Conservation (phyloP, 805 yeast genomes). For the Candida krabiensis region DNA sequence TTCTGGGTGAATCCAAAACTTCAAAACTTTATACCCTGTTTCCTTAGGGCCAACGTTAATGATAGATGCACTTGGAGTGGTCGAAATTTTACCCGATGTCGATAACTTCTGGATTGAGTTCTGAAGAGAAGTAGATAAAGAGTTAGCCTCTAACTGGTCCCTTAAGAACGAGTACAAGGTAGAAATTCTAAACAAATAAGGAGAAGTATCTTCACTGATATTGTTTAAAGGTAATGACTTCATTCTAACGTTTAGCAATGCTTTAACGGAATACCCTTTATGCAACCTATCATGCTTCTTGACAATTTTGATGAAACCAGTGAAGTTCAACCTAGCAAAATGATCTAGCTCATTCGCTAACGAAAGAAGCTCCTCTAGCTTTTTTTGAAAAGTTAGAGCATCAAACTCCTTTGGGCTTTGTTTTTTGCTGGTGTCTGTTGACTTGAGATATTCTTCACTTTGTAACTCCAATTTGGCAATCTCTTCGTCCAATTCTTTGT, state of each 20-base stretch:
- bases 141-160: conserved; percentile 54
- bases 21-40: conserved; percentile 56
- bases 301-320: conserved; percentile 92
- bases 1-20: conserved; percentile 98
- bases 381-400: conserved; percentile 58
- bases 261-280: conserved; percentile 83
- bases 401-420: conserved; percentile 45
- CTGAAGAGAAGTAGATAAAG: conserved; percentile 39
- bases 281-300: conserved; percentile 95
- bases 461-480: conserved; percentile 63
- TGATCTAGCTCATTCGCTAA: conserved; percentile 84
- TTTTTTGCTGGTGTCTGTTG: conserved; percentile 20
- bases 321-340: conserved; percentile 87
- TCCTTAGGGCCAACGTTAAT: conserved; percentile 16
- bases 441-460: conserved; percentile 42
- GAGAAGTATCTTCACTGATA: conserved; percentile 85
- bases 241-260: conserved; percentile 83
- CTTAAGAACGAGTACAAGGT: conserved; percentile 78
- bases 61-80: conserved; percentile 32
- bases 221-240: conserved; percentile 83
- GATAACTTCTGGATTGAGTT: conserved; percentile 49
- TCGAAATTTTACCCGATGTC: conserved; percentile 35
- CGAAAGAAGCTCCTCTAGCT: conserved; percentile 70
- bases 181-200: conserved; percentile 80
- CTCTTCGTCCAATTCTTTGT: conserved; percentile 62